Conservation (phyloP, 257 asterid genomes). For the Solanum chaucha region DNA sequence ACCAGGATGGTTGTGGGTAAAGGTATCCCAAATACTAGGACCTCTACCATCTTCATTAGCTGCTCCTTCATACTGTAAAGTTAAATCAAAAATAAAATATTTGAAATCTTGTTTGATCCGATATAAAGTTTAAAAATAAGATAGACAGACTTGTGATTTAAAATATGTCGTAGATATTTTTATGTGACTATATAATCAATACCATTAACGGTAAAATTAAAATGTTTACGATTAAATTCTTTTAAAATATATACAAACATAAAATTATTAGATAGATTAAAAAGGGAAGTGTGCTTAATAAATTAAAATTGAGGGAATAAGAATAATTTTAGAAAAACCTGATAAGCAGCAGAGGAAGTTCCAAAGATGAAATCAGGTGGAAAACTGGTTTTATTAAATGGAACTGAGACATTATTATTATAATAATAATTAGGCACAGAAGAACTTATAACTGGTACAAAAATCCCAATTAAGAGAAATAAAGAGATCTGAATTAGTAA, state of each 20-base stretch:
- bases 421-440: neutral
- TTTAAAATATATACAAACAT: neutral
- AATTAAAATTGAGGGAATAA: neutral
- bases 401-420: neutral
- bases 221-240: neutral
- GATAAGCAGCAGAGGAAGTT: conserved; percentile 5
- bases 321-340: neutral
- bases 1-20: conserved; percentile 13
- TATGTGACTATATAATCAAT: neutral
- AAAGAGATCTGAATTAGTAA: neutral
- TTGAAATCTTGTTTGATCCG: too few species aligned
- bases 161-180: neutral
- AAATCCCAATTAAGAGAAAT: neutral
- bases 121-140: neutral
- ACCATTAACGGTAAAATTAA: neutral
- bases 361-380: conserved; percentile 7
- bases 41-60: conserved; percentile 17
- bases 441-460: neutral
- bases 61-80: conserved; percentile 17
- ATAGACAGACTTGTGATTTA: neutral
- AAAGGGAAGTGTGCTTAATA: neutral
- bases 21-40: conserved; percentile 20
- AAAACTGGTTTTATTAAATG: conserved; percentile 7
- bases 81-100: too few species aligned
- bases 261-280: neutral